Evolutionary conservation across 2,329 filamentous ascomycete genomes (phyloP), one percentile per base, ranked within the genome.

Genomic region (Teratosphaeria nubilosa): DNA sequence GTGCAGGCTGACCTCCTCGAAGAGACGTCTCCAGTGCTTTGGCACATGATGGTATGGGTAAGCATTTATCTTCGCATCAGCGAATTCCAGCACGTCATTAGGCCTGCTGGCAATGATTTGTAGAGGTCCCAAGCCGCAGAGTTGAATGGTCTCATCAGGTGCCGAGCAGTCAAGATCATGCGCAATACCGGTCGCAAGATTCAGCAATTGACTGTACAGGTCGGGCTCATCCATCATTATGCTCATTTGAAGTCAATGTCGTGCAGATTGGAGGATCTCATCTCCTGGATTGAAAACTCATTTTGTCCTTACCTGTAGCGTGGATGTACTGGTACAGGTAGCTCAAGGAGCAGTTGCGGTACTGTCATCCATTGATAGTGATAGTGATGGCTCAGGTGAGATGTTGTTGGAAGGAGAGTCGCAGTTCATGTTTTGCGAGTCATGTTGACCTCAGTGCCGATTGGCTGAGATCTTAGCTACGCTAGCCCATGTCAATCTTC

Each of bases 41-140:
- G 86, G 86, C 5, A 92, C 80, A 32, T 84, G 78, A 61, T 81
- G 81, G 69, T 83, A 91, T 1, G 83, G 80, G 61, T 83, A 90
- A 3, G 85, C 80, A 65, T 91, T 87, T 61, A 92, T 82, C 63
- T 84, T 86, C 50, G 81, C 76, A 57, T 84, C 83, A 0, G 86
- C 82, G 14, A 87, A 72, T 7, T 77, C 75, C 5, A 83, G 72
- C 16, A 87, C 71, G 58, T 87, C 81, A 37, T 80, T 69, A 5
- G 77, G 72, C 13, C 73, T 67, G 13, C 32, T 55, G 20, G 63
- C 56, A 10, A 80, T 67, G 16, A 78, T 65, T 1, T 58, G 56
- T 7, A 77, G 64, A 4, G 73, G 67, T 5, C 76, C 72, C 34
- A 67, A 59, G 24, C 77, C 77, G 62, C 77, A 79, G 41, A 68